Evolutionary conservation across 768 basidiomycete genomes (phyloP), one percentile per base, ranked within the genome.

Genomic region (Clavulina sp.): DNA sequence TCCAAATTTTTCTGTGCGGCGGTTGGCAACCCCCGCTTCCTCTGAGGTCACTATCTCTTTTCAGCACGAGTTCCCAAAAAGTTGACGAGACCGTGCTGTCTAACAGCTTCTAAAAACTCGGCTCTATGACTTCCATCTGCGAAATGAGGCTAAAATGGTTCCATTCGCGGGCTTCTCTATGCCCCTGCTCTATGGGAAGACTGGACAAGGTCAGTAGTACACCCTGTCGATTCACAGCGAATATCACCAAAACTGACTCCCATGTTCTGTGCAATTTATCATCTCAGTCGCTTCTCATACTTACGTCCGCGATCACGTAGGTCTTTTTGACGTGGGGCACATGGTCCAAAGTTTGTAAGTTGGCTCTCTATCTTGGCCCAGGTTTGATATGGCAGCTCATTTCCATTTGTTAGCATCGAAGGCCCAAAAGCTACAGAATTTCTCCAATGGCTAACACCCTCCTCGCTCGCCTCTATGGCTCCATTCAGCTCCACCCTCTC

Each of bases 241-340:
- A 24, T 33, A 26, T 23, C 34, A 46, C 33, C 13, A 9, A 9
- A 24, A 16, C 9, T 46, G 13, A 28, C 16, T 16, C 9, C 13
- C 13, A 24, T 13, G 24, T 50, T 41, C 57, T 44, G 52, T 58
- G 48, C 51, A 38, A 32, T 41, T 34, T 46, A 26, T 54, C 41
- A 41, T 34, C 13, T 41, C 41, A 95, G 92, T 87, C 50, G 78
- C 81, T 5, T 89, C 86, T 58, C 93, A 99, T 65, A 77, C 81
- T 41, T 83, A 96, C 60, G 85, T 92, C 48, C 79, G 95, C 38
- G 75, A 68, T 9, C 74, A 73, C 32, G 85, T 76, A 0, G 91
- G 91, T 0, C 70, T 99, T 30, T 99, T 99, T 63, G 95, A 99
- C 61, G 95, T 99, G 26, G 87, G 87, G 21, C 95, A 99, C 65